Base-by-base conservation (phyloP, 257 asterid genomes). In the Fraxinus quadrangulata region DNA sequence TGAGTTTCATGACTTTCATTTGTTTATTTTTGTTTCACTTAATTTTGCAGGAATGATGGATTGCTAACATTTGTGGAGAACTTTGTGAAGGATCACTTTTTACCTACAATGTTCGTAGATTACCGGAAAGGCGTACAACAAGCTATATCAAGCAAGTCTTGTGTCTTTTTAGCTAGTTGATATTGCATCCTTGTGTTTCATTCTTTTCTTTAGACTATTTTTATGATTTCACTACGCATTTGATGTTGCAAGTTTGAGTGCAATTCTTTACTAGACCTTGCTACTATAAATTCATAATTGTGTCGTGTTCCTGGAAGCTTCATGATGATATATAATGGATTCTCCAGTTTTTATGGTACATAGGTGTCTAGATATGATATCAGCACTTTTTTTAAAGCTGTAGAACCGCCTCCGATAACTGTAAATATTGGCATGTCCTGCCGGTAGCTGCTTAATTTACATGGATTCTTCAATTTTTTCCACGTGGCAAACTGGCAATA, bases 61-160 rank as follows among this genome's bases (percentile, higher is more conserved):
- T 87, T 96, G 87, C 88, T 96, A 84, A 88, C 95, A 54, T 96
- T 96, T 84, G 90, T 90, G 81, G 99, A 96, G 85, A 96, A 91
- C 88, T 96, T 96, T 84, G 97, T 96, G 91, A 96, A 96, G 88
- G 99, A 96, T 87, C 99, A 88, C 87, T 92, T 96, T 83, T 86
- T 96, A 84, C 99, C 99, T 54, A 90, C 98, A 77, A 88, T 96
- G 98, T 96, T 92, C 86, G 99, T 96, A 66, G 99, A 96, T 85
- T 96, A 96, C 80, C 90, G 99, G 88, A 93, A 96, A 89, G 90
- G 95, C 40, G 99, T 96, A 67, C 99, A 96, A 74, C 97, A 90
- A 87, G 97, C 99, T 75, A 96, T 96, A 89, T 92, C 99, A 93
- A 96, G 99, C 84, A 92, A 92, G 98, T 88, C 86, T 77, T 70